phyloP scores from a whole-genome alignment of 2,329 filamentous ascomycete species.

The Diplodia mutila region DNA sequence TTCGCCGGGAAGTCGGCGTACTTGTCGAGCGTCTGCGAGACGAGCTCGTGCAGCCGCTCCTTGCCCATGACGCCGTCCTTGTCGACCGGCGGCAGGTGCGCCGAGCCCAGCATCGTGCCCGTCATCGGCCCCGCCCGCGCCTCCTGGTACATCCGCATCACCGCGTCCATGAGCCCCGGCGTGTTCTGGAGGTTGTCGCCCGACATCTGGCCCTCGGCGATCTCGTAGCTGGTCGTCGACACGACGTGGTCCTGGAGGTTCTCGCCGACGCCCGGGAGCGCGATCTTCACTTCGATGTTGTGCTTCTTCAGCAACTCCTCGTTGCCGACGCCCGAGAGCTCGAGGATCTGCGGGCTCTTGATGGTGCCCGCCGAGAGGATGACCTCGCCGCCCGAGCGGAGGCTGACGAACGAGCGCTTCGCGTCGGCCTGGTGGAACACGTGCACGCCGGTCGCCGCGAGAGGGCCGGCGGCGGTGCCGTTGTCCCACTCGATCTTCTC shows the following conservation, averaged over 20 bases:
- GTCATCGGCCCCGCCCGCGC: conserved; percentile 33
- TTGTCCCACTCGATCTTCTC: conserved; percentile 5
- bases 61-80: conserved; percentile 27
- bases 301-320: conserved; percentile 13
- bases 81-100: conserved; percentile 35
- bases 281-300: conserved; percentile 18
- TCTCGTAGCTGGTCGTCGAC: conserved; percentile 10
- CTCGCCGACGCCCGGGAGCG: conserved; percentile 26
- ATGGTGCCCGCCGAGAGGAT: conserved; percentile 33
- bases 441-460: conserved; percentile 31
- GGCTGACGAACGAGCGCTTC: background rate
- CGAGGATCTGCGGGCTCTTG: conserved; percentile 36
- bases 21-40: background rate
- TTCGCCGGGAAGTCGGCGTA: background rate
- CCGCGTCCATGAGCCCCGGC: conserved; percentile 28
- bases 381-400: conserved; percentile 8
- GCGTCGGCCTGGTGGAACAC: conserved; percentile 25
- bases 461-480: conserved; percentile 26
- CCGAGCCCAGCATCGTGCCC: conserved; percentile 33
- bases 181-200: conserved; percentile 32
- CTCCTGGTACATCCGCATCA: conserved; percentile 32
- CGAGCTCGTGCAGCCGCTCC: background rate
- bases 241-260: conserved; percentile 26
- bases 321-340: conserved; percentile 36
- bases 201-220: conserved; percentile 31